phyloP scores from a whole-genome alignment of 1,284 basidiomycete genomes.

The Xanthoconium separans region DNA sequence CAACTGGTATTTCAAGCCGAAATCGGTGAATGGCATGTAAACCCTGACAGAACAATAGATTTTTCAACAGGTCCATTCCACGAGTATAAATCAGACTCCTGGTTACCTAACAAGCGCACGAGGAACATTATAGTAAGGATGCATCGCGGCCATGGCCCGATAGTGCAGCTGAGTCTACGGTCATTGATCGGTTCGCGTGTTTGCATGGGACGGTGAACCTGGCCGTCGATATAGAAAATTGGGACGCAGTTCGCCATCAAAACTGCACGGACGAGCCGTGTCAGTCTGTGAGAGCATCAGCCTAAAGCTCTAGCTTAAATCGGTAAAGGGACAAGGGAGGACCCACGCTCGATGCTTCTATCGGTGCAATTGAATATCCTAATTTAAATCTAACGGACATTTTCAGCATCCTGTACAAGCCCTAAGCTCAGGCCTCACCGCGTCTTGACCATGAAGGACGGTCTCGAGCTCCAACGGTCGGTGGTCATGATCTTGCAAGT shows the following conservation, averaged over 20 bases:
- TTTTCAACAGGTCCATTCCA: conserved; percentile 8
- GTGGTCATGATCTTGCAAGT: conserved; percentile 2
- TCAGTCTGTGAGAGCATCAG: conserved; percentile 10
- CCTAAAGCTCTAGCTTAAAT: conserved; percentile 13
- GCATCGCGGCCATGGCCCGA: background rate
- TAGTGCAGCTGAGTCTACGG: background rate
- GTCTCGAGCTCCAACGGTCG: conserved; percentile 8
- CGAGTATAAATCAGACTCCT: background rate
- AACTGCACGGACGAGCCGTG: background rate
- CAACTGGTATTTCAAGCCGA: background rate
- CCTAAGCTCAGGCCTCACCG: background rate
- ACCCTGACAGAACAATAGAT: background rate
- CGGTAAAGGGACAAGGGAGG: conserved; percentile 10
- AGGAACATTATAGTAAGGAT: background rate
- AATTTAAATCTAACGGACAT: conserved; percentile 2
- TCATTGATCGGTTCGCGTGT: background rate
- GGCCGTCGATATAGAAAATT: background rate
- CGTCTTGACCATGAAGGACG: background rate
- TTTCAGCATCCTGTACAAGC: conserved; percentile 2
- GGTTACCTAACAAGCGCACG: conserved; percentile 7
- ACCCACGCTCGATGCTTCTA: conserved; percentile 14
- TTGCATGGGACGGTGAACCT: background rate
- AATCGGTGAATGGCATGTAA: background rate
- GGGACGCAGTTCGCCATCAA: conserved; percentile 1
- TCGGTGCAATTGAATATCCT: conserved; percentile 1